These are phyloP conservation scores for Echium plantagineum DNA, from an alignment of 257 asterid species.

Conservation along the genomic window DNA sequence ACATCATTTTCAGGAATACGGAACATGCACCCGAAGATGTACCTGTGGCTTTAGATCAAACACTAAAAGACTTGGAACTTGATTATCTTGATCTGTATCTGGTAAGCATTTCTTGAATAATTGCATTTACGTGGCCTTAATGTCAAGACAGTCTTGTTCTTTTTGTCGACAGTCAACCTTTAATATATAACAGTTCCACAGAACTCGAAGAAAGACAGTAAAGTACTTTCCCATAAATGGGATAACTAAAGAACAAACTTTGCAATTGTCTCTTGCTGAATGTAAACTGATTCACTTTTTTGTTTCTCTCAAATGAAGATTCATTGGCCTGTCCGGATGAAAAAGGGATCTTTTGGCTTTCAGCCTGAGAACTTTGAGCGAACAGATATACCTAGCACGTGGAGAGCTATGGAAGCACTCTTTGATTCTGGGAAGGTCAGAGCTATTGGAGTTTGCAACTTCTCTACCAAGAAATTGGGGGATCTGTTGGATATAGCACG, in stretches of 20 bases:
- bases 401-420: slow-evolving; percentile 57
- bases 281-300: no score
- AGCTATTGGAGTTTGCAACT: slow-evolving; percentile 57
- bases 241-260: not conserved
- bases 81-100: slow-evolving; percentile 70
- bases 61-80: slow-evolving; percentile 64
- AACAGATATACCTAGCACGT: slow-evolving; percentile 41
- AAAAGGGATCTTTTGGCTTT: slow-evolving; percentile 28
- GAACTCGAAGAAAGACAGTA: not conserved
- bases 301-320: slow-evolving; percentile 24
- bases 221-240: not conserved
- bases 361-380: slow-evolving; percentile 27
- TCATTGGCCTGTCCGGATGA: slow-evolving; percentile 55
- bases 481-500: slow-evolving; percentile 35
- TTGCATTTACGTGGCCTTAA: not conserved
- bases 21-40: slow-evolving; percentile 79
- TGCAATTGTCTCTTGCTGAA: no score
- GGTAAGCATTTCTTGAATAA: slow-evolving; percentile 23
- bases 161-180: no score
- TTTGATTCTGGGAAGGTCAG: slow-evolving; percentile 43
- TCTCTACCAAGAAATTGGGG: slow-evolving; percentile 41
- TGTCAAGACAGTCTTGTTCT: no score
- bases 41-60: slow-evolving; percentile 36
- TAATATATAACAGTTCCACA: not conserved
- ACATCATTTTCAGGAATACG: slow-evolving; percentile 28